phyloP scores from a whole-genome alignment of 139 green algal species.

The Chlorella sp. region DNA sequence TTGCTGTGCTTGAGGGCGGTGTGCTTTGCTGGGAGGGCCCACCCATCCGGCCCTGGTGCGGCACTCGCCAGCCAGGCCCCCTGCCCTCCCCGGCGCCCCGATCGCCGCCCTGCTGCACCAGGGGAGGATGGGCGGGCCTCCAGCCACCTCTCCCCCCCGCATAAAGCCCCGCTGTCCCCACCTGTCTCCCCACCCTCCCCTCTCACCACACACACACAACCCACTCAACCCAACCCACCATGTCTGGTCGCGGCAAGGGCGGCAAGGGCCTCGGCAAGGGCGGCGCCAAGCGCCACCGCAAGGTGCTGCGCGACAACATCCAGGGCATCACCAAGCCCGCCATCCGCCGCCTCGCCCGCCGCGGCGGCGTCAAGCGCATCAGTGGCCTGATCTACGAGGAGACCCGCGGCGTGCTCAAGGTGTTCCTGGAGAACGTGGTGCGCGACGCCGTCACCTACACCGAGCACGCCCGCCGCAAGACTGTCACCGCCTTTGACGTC shows the following conservation, averaged over 20 bases:
- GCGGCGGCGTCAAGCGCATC: conserved; percentile 81
- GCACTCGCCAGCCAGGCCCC: too few species aligned
- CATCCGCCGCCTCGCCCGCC: conserved; percentile 80
- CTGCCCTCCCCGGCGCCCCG: too few species aligned
- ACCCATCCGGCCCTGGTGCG: too few species aligned
- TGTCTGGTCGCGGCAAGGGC: conserved; percentile 92
- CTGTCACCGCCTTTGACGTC: conserved; percentile 91
- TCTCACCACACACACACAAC: background rate
- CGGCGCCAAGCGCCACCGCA: conserved; percentile 87
- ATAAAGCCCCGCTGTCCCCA: too few species aligned
- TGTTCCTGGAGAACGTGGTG: conserved; percentile 40
- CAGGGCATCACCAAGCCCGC: conserved; percentile 91
- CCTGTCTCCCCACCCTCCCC: background rate
- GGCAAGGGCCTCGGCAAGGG: conserved; percentile 92
- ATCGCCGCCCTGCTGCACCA: too few species aligned
- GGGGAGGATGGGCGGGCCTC: too few species aligned
- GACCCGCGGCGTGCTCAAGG: conserved; percentile 59
- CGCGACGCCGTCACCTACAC: conserved; percentile 32
- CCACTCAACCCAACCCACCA: conserved; percentile 56
- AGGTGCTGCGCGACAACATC: conserved; percentile 78
- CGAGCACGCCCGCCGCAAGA: conserved; percentile 86
- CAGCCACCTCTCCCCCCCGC: too few species aligned
- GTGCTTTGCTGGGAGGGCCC: too few species aligned
- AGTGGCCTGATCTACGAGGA: conserved; percentile 91
- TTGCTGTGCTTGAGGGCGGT: too few species aligned